A percentile compares a stretch with the other conserved stretches of the same genome.
Conservation (phyloP, 1,284 basidiomycete species). For the Pseudozyma sp. region DNA sequence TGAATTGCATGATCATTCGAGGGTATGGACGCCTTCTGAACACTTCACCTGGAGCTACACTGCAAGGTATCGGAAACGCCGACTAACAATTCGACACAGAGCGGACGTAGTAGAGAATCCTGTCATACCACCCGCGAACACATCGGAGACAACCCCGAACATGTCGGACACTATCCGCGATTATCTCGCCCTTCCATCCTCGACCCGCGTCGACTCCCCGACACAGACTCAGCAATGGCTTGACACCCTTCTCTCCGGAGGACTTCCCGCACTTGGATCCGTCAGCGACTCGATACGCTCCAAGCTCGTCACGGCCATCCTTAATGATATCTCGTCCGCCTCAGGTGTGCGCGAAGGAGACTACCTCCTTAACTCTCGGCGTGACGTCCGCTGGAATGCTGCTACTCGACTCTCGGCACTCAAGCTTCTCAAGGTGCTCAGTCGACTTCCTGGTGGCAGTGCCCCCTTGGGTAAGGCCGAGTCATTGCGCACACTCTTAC, state of each 20-base stretch:
- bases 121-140: neutral
- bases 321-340: slow-evolving; percentile 34
- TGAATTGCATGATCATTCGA: too few relatives aligned
- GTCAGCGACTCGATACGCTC: slow-evolving; percentile 42
- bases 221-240: slow-evolving; percentile 34
- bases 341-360: slow-evolving; percentile 37
- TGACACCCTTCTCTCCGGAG: slow-evolving; percentile 23
- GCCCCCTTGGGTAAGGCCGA: slow-evolving; percentile 33
- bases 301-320: slow-evolving; percentile 37
- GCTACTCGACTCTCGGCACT: slow-evolving; percentile 38
- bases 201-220: slow-evolving; percentile 27
- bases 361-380: slow-evolving; percentile 32
- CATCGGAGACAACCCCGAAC: neutral
- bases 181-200: slow-evolving; percentile 40
- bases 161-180: slow-evolving; percentile 38
- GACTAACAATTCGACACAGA: too few relatives aligned
- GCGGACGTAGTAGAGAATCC: neutral
- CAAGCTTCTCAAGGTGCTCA: slow-evolving; percentile 56
- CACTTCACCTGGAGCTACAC: too few relatives aligned
- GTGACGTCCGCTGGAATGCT: slow-evolving; percentile 30
- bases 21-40: too few relatives aligned
- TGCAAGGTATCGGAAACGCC: too few relatives aligned
- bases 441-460: slow-evolving; percentile 53
- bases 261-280: slow-evolving; percentile 24
- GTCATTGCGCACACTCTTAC: slow-evolving; percentile 37